A percentile compares a stretch with the other conserved stretches of the same genome.
Conservation (phyloP, 2,329 filamentous ascomycete genomes). For the Pseudocercospora fijiensis region DNA sequence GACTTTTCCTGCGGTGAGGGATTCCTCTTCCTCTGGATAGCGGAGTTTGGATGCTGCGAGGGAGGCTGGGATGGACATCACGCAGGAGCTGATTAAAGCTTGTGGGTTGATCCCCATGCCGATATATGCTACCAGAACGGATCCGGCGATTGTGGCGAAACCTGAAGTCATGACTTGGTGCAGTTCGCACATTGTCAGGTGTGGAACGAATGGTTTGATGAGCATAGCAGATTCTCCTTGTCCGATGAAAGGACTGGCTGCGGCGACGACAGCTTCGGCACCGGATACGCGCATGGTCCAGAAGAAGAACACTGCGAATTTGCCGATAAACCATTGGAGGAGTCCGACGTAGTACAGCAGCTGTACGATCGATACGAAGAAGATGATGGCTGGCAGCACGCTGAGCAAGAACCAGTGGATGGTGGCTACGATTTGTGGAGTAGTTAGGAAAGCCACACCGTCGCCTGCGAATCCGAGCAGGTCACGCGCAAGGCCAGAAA, state of each 20-base stretch:
- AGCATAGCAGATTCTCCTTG: slow-evolving; percentile 94
- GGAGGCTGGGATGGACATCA: slow-evolving; percentile 93
- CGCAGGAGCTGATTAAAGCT: slow-evolving; percentile 83
- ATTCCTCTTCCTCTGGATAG: slow-evolving; percentile 84
- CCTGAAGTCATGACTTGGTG: slow-evolving; percentile 92
- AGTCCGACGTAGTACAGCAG: slow-evolving; percentile 77
- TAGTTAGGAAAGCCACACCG: slow-evolving; percentile 72
- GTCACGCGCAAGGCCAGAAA: slow-evolving; percentile 70
- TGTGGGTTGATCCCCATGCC: slow-evolving; percentile 78
- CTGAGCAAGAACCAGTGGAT: slow-evolving; percentile 68
- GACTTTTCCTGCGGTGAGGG: slow-evolving; percentile 76
- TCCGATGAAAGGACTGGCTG: slow-evolving; percentile 89
- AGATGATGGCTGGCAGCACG: slow-evolving; percentile 89
- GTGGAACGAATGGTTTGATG: slow-evolving; percentile 79
- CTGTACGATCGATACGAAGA: slow-evolving; percentile 92
- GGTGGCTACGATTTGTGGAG: slow-evolving; percentile 43
- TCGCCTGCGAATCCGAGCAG: slow-evolving; percentile 73
- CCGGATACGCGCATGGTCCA: slow-evolving; percentile 84
- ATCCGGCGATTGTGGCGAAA: slow-evolving; percentile 88
- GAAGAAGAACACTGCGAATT: slow-evolving; percentile 89
- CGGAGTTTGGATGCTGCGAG: slow-evolving; percentile 86
- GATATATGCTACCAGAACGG: slow-evolving; percentile 83
- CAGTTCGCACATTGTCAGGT: slow-evolving; percentile 82
- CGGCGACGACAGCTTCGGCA: slow-evolving; percentile 88
- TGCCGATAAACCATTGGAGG: slow-evolving; percentile 84